Percentiles rank a stretch among this genome's conserved stretches.
phyloP scores from a whole-genome alignment of 2,329 filamentous ascomycete species.

The Trichoderma semiorbis region DNA sequence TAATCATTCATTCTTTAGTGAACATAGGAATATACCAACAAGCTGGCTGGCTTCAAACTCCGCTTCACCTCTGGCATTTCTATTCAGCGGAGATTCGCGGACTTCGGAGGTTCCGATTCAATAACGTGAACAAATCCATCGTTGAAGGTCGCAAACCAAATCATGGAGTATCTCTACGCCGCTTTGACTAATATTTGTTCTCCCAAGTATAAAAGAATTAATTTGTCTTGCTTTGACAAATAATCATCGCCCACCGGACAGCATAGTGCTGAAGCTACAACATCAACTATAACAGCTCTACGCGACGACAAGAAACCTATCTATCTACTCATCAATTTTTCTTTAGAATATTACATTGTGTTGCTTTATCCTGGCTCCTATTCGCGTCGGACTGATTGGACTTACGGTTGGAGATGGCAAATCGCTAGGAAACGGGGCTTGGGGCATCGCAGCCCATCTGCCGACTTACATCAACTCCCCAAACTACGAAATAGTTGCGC shows the following conservation, averaged over 20 bases:
- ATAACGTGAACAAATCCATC: not conserved
- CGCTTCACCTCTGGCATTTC: not conserved
- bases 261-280: not conserved
- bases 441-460: slow-evolving; percentile 52
- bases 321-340: not conserved
- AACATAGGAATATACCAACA: not conserved
- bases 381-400: slow-evolving; percentile 24
- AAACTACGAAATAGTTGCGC: slow-evolving; percentile 44
- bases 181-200: not conserved
- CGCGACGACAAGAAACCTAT: not conserved
- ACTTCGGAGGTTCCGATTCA: not conserved
- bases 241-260: not conserved
- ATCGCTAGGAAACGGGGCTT: slow-evolving; percentile 27
- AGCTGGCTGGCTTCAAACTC: not conserved
- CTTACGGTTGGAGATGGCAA: not conserved
- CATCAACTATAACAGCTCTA: not conserved
- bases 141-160: not conserved
- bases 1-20: not conserved
- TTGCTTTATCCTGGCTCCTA: slow-evolving; percentile 21
- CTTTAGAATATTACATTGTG: not conserved
- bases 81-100: not conserved
- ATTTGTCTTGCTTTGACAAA: not conserved
- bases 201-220: not conserved
- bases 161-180: not conserved
- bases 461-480: slow-evolving; percentile 35